Evolutionary conservation across 257 asterid species (phyloP).

Genomic region (Ballota nigra): DNA sequence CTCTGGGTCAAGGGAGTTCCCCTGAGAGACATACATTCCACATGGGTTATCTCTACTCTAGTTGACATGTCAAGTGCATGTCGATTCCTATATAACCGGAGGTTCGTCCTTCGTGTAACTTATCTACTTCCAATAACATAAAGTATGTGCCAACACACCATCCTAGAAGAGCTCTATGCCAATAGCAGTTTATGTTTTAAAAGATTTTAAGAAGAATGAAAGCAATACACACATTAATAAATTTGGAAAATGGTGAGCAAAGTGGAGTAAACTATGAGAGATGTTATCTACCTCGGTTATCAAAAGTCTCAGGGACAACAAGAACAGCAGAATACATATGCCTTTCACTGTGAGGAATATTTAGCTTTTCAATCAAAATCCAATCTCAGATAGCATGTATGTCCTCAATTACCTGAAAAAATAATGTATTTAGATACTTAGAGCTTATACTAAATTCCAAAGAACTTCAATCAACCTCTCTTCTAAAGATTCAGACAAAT

Average conservation of each 20-base stretch:
- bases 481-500: constrained; percentile 1
- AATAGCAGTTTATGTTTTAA: neutral
- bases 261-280: constrained; percentile 13
- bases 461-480: neutral
- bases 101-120: neutral
- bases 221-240: neutral
- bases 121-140: too few species aligned
- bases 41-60: neutral
- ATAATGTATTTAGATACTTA: neutral
- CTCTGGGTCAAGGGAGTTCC: constrained; percentile 2
- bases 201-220: neutral
- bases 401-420: constrained; percentile 75
- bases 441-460: neutral
- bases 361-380: constrained; percentile 72
- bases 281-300: constrained; percentile 66
- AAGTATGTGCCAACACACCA: neutral
- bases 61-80: neutral
- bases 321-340: constrained; percentile 72
- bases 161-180: neutral
- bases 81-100: neutral
- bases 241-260: neutral
- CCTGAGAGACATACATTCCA: neutral
- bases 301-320: constrained; percentile 94
- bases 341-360: constrained; percentile 64
- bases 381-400: constrained; percentile 91